A percentile compares a stretch with the other conserved stretches of the same genome.
These are phyloP conservation scores for Collybiopsis luxurians DNA, from an alignment of 768 basidiomycete species.

Conservation along the genomic window DNA sequence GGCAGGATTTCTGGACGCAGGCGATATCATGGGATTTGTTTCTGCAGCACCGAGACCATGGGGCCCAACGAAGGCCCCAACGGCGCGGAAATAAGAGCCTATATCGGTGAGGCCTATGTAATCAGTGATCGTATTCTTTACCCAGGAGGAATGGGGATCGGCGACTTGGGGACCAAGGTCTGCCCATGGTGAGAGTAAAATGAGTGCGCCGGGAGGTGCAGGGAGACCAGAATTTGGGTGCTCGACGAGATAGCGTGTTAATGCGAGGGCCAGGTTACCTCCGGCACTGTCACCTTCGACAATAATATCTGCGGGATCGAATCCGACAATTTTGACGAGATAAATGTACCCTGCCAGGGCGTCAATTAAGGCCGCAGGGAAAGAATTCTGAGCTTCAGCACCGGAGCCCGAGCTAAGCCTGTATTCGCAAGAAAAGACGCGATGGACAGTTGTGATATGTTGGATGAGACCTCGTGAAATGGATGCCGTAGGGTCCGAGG, in stretches of 20 bases:
- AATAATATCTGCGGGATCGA: slow-evolving; percentile 59
- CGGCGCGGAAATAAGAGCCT: slow-evolving; percentile 11
- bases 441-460: slow-evolving; percentile 39
- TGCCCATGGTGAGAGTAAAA: slow-evolving; percentile 57
- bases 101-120: slow-evolving; percentile 29
- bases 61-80: slow-evolving; percentile 36
- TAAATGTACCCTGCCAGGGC: slow-evolving; percentile 72
- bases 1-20: slow-evolving; percentile 42
- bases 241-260: slow-evolving; percentile 60
- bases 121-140: slow-evolving; percentile 31
- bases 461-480: slow-evolving; percentile 48
- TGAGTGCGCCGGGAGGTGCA: slow-evolving; percentile 41
- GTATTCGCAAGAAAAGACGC: slow-evolving; percentile 68
- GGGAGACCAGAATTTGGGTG: slow-evolving; percentile 39
- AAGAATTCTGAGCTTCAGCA: slow-evolving; percentile 46
- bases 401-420: slow-evolving; percentile 53
- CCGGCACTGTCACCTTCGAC: slow-evolving; percentile 78
- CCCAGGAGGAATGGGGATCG: slow-evolving; percentile 34
- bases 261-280: slow-evolving; percentile 65
- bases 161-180: slow-evolving; percentile 45
- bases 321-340: slow-evolving; percentile 55
- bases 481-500: slow-evolving; percentile 42
- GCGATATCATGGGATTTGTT: slow-evolving; percentile 56
- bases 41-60: slow-evolving; percentile 44
- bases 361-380: slow-evolving; percentile 76